Base-by-base conservation (phyloP, 1,284 basidiomycete genomes). In the Quambalaria eucalypti region DNA sequence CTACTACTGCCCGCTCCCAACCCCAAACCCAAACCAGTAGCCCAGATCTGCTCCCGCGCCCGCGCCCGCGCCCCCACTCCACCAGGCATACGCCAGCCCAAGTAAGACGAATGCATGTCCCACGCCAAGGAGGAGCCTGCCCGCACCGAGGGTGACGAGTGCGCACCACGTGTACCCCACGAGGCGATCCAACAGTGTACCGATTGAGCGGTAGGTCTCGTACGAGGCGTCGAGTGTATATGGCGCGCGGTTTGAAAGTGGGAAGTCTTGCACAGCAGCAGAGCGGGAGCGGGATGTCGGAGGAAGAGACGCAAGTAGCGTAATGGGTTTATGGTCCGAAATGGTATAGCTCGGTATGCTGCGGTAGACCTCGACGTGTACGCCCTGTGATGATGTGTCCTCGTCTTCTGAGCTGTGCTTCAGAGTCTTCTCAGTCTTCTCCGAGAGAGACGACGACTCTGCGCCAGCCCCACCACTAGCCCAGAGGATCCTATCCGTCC, bases 401-500 rank as follows among this genome's bases (percentile, higher is more conserved):
- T n/a, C n/a, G n/a, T n/a, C n/a, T n/a, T n/a, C n/a, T n/a, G n/a
- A n/a, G n/a, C n/a, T n/a, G n/a, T n/a, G n/a, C n/a, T n/a, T n/a
- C n/a, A n/a, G n/a, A n/a, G n/a, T n/a, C n/a, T n/a, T n/a, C n/a
- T n/a, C n/a, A 21, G 31, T 61, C 63, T 0, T 46, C 60, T 26
- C n/a, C n/a, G n/a, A n/a, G n/a, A n/a, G n/a, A n/a, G n/a, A n/a
- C n/a, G n/a, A n/a, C n/a, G n/a, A n/a, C 89, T 88, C n/a, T 81
- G 80, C 66, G 86, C 80, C 25, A 14, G 16, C 25, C 5, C 88
- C 88, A 23, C 28, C 42, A 33, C 31, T 57, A 1, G 87, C 81
- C 74, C 90, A 95, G 64, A 98, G 79, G 48, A 98, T 84, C 42
- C 93, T 83, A 77, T 98, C 93, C 23, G 92, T 96, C 88, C 91